Evolutionary conservation across 768 basidiomycete genomes (phyloP).

Genomic region (Mycena epipterygia): DNA sequence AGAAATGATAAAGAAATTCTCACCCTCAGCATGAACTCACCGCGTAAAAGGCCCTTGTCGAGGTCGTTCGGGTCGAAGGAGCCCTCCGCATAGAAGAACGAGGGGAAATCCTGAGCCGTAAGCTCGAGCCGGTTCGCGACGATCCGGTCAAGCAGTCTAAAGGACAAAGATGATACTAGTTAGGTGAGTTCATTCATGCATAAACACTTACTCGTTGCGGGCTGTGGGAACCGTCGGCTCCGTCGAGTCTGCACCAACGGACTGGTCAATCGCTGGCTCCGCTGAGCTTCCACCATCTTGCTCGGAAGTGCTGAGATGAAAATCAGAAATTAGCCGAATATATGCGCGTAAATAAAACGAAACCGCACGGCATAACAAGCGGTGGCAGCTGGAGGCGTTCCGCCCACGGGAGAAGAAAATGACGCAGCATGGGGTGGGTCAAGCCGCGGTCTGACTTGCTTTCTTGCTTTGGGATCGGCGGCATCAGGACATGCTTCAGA

Average conservation of each 20-base stretch:
- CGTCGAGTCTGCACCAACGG: background rate
- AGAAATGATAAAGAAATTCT: too few species aligned
- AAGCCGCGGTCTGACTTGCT: background rate
- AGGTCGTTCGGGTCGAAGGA: background rate
- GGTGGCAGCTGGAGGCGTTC: background rate
- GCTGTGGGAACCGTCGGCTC: too few species aligned
- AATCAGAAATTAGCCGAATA: too few species aligned
- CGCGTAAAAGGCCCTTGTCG: too few species aligned
- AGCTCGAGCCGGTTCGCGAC: too few species aligned
- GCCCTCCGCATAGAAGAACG: background rate
- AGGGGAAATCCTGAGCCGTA: background rate
- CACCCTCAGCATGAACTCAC: too few species aligned
- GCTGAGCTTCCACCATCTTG: too few species aligned
- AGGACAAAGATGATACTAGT: background rate
- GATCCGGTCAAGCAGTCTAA: too few species aligned
- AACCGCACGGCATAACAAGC: background rate
- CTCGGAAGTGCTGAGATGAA: too few species aligned
- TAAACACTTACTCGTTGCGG: too few species aligned
- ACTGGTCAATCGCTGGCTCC: too few species aligned
- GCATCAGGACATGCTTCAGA: background rate
- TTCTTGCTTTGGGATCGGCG: background rate
- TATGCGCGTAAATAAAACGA: background rate
- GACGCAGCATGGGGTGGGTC: background rate
- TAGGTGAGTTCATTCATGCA: background rate
- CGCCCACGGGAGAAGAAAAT: background rate